A percentile compares a stretch with the other conserved stretches of the same genome.
phyloP scores from a whole-genome alignment of 371 early-diverging fungal species.

The Mortierella sp. region DNA sequence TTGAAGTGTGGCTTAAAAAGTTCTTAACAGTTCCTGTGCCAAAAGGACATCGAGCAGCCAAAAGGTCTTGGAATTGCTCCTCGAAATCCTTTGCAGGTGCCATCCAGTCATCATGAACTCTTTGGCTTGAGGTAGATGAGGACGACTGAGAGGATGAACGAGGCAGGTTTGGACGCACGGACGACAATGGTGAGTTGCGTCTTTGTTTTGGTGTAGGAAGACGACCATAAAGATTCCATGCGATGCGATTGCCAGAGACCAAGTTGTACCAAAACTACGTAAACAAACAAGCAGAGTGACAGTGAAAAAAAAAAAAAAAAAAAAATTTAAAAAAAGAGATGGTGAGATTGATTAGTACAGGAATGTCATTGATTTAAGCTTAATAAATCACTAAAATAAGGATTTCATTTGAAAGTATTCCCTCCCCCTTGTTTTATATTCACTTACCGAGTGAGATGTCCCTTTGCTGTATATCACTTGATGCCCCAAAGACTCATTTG shows the following conservation, averaged over 20 bases:
- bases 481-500: conserved; percentile 8
- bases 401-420: background rate
- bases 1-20: conserved; percentile 29
- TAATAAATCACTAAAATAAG: too few relatives aligned
- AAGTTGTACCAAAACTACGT: conserved; percentile 47
- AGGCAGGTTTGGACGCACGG: too few relatives aligned
- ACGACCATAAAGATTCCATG: conserved; percentile 30
- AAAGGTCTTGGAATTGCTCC: conserved; percentile 14
- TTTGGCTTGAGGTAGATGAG: background rate
- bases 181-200: background rate
- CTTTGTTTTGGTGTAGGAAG: conserved; percentile 21
- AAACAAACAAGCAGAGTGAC: background rate
- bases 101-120: conserved; percentile 42
- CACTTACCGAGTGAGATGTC: conserved; percentile 26
- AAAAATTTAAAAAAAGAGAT: background rate
- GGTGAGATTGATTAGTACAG: too few relatives aligned
- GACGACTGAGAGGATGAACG: conserved; percentile 1
- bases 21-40: conserved; percentile 39
- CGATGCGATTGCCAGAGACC: conserved; percentile 21
- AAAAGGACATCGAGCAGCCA: conserved; percentile 24
- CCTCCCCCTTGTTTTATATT: background rate
- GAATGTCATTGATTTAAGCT: too few relatives aligned
- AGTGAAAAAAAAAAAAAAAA: conserved; percentile 2
- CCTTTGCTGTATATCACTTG: conserved; percentile 33
- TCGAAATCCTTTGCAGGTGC: conserved; percentile 14